Conservation (phyloP, 1,284 basidiomycete genomes). For the Leccinum griseonigrum region DNA sequence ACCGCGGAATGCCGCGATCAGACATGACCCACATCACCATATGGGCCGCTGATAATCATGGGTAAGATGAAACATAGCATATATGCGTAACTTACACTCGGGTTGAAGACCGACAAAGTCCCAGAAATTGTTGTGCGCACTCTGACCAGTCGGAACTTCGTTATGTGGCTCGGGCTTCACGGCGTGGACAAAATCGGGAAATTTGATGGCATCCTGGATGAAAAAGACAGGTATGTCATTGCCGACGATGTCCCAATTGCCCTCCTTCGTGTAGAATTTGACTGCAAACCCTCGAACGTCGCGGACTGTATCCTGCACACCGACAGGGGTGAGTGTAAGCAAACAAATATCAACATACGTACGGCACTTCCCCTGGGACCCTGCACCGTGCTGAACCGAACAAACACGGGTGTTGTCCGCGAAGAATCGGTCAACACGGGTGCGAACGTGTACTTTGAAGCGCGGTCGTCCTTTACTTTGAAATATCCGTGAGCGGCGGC, state of each 20-base stretch:
- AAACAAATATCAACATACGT: slow-evolving; percentile 5
- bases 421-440: slow-evolving; percentile 70
- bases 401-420: slow-evolving; percentile 70
- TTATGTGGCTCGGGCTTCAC: slow-evolving; percentile 80
- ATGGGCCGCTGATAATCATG: slow-evolving; percentile 52
- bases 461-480: slow-evolving; percentile 63
- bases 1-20: slow-evolving; percentile 78
- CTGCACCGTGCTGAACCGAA: slow-evolving; percentile 81
- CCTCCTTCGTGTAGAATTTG: slow-evolving; percentile 78
- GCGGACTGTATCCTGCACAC: slow-evolving; percentile 65
- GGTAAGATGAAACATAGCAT: background rate
- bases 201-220: slow-evolving; percentile 83
- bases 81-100: slow-evolving; percentile 43
- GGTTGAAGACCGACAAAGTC: slow-evolving; percentile 70
- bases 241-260: slow-evolving; percentile 83
- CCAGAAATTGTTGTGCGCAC: slow-evolving; percentile 84
- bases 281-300: slow-evolving; percentile 84
- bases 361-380: slow-evolving; percentile 74
- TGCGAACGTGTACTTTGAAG: slow-evolving; percentile 64
- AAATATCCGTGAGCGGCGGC: slow-evolving; percentile 80
- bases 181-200: slow-evolving; percentile 80
- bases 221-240: slow-evolving; percentile 83
- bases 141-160: slow-evolving; percentile 63
- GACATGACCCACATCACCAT: slow-evolving; percentile 86
- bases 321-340: background rate